Conservation (phyloP, 2,329 filamentous ascomycete genomes). For the Aspergillus carbonarius region DNA sequence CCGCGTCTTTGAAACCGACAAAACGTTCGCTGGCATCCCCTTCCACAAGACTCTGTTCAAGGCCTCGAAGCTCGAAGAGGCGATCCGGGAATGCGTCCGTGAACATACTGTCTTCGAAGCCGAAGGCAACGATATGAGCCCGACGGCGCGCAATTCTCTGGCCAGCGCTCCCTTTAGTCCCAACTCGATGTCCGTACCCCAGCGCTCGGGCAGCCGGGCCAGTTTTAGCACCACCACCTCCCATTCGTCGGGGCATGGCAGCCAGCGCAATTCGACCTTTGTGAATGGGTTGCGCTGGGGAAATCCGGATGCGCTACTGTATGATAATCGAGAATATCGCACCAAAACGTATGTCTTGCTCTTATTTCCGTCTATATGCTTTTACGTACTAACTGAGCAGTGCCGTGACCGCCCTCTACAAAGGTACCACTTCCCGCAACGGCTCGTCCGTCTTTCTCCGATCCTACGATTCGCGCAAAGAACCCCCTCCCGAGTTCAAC, state of each 20-base stretch:
- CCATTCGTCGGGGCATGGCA: slow-evolving; percentile 55
- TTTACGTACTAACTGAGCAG: slow-evolving; percentile 47
- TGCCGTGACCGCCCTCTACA: slow-evolving; percentile 86
- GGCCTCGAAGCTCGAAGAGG: slow-evolving; percentile 90
- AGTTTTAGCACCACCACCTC: slow-evolving; percentile 78
- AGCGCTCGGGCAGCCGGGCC: slow-evolving; percentile 72
- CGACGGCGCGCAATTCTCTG: slow-evolving; percentile 45
- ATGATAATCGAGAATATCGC: slow-evolving; percentile 79
- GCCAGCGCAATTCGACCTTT: slow-evolving; percentile 52
- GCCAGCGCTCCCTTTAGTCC: slow-evolving; percentile 50
- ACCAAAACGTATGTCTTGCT: slow-evolving; percentile 75
- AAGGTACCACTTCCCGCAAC: slow-evolving; percentile 67
- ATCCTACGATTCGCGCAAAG: slow-evolving; percentile 92
- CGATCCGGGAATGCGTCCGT: slow-evolving; percentile 82
- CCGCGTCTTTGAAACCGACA: slow-evolving; percentile 96
- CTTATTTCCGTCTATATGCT: not conserved
- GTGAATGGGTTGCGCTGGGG: slow-evolving; percentile 59
- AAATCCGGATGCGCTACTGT: slow-evolving; percentile 81
- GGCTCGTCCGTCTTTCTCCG: slow-evolving; percentile 72
- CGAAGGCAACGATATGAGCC: slow-evolving; percentile 74
- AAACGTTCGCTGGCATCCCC: slow-evolving; percentile 93
- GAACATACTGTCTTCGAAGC: slow-evolving; percentile 77
- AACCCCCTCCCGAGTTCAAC: slow-evolving; percentile 85
- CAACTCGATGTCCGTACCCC: slow-evolving; percentile 33
- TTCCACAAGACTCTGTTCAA: slow-evolving; percentile 96